A percentile compares a stretch with the other conserved stretches of the same genome.
phyloP scores from a whole-genome alignment of 2,329 filamentous ascomycete genomes.

The Diaporthe longicolla region DNA sequence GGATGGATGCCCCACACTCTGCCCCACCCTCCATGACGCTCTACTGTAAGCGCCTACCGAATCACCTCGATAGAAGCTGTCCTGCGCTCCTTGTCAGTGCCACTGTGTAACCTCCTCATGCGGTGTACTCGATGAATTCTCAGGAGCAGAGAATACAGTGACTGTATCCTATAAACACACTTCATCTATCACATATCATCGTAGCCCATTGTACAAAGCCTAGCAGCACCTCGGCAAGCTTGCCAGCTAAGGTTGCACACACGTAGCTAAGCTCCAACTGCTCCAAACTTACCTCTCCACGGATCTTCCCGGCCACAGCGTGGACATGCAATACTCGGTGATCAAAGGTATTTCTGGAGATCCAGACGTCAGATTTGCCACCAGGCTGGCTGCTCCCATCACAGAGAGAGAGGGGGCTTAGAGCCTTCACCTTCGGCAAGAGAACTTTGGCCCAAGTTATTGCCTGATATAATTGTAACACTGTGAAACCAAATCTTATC shows the following conservation, averaged over 20 bases:
- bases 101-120: no score
- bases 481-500: not conserved
- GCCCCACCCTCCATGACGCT: not conserved
- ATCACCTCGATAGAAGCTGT: not conserved
- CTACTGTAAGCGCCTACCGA: not conserved
- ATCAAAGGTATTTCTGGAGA: slow-evolving; percentile 4
- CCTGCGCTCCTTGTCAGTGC: no score
- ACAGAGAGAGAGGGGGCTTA: not conserved
- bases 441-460: not conserved
- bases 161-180: not conserved
- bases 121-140: not conserved
- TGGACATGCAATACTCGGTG: not conserved
- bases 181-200: not conserved
- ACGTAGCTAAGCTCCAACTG: slow-evolving; percentile 16
- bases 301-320: not conserved
- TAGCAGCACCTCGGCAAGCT: not conserved
- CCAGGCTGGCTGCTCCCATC: not conserved
- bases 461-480: not conserved
- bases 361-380: slow-evolving; percentile 10
- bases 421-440: not conserved
- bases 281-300: slow-evolving; percentile 16
- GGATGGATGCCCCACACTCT: not conserved
- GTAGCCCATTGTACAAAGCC: not conserved
- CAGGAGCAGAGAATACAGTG: no score
- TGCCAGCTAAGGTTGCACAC: not conserved